Evolutionary conservation across 2,329 filamentous ascomycete species (phyloP).

Genomic region (Capronia epimyces): DNA sequence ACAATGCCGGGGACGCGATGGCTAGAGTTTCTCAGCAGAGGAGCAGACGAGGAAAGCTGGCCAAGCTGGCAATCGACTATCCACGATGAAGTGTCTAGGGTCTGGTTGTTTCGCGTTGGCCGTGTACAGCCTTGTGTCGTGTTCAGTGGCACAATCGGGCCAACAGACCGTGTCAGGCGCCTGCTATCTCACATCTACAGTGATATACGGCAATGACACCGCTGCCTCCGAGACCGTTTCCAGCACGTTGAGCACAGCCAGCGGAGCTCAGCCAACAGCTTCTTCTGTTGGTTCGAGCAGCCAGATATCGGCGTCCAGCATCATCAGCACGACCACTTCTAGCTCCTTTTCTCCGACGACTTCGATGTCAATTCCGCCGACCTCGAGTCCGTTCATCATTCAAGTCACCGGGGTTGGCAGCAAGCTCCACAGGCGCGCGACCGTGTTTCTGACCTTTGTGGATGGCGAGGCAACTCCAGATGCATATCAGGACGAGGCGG

Average conservation of each 20-base stretch:
- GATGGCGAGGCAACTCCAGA: constrained; percentile 7
- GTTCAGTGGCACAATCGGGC: constrained; percentile 13
- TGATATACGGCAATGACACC: constrained; percentile 14
- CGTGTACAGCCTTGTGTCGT: constrained; percentile 2
- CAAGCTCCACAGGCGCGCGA: constrained; percentile 9
- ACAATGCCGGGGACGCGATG: not conserved
- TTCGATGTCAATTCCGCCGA: no score
- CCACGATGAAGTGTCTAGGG: constrained; percentile 11
- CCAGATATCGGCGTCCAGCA: not conserved
- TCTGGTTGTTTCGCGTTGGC: not conserved
- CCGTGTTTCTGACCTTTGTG: constrained; percentile 8
- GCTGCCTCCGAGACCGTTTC: not conserved
- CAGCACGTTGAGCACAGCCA: not conserved
- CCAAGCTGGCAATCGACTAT: not conserved
- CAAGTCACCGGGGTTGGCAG: constrained; percentile 5
- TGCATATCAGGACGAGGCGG: constrained; percentile 3
- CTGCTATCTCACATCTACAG: constrained; percentile 18
- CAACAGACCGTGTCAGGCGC: constrained; percentile 1
- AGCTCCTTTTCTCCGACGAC: no score
- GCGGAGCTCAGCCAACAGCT: not conserved
- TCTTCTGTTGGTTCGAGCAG: not conserved
- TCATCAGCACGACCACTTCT: not conserved
- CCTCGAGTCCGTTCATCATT: constrained; percentile 12
- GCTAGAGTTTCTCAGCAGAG: not conserved
- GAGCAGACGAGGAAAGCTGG: constrained; percentile 3